Percentiles rank a stretch among this genome's conserved stretches.
Conservation (phyloP, 169 alveolate genomes). For the Plasmodium cynomolgi region DNA sequence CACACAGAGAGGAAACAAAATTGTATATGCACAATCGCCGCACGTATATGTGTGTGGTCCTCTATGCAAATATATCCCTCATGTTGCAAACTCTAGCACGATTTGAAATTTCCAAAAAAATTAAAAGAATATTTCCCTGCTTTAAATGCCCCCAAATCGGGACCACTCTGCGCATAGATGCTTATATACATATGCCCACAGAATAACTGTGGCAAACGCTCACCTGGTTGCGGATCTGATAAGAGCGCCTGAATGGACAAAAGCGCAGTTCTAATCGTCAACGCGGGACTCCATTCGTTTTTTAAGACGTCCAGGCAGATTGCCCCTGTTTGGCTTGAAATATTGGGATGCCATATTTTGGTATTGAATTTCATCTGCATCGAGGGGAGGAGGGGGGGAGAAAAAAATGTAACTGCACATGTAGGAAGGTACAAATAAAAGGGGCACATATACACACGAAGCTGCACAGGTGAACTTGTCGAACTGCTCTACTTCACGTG, state of each 20-base stretch:
- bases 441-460: background rate
- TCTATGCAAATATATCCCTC: background rate
- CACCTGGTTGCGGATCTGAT: constrained; percentile 90
- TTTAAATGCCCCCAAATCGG: background rate
- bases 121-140: background rate
- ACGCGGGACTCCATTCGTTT: constrained; percentile 98
- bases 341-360: constrained; percentile 98
- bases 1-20: background rate
- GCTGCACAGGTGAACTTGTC: background rate
- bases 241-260: constrained; percentile 91
- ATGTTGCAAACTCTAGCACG: background rate
- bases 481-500: background rate
- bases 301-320: constrained; percentile 96
- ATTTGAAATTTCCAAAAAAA: background rate
- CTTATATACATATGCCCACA: background rate
- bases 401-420: background rate
- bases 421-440: background rate
- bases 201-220: background rate
- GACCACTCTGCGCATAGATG: background rate
- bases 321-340: constrained; percentile 95
- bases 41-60: background rate
- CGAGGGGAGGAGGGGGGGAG: background rate
- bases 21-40: background rate
- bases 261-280: constrained; percentile 94
- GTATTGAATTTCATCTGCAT: constrained; percentile 94